These are phyloP conservation scores for Verticillium longisporum DNA, from an alignment of 2,329 filamentous ascomycete species.

Conservation along the genomic window DNA sequence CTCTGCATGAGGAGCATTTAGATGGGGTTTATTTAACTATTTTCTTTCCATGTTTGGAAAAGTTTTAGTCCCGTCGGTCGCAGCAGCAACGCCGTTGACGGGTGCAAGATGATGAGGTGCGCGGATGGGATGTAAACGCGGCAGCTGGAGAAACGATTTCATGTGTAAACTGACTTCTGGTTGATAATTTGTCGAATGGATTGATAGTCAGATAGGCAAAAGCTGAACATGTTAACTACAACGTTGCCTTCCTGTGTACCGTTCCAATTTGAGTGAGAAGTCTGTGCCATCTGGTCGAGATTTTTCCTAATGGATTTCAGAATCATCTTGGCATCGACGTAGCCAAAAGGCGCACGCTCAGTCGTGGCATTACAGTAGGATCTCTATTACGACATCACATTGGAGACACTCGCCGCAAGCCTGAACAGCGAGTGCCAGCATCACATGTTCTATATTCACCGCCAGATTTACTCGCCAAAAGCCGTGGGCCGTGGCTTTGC, in stretches of 20 bases:
- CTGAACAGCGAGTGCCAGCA: too few species aligned
- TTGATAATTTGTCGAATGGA: not conserved
- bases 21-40: not conserved
- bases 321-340: too few species aligned
- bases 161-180: not conserved
- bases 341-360: too few species aligned
- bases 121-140: not conserved
- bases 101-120: not conserved
- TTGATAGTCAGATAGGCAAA: not conserved
- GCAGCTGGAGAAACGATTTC: not conserved
- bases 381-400: too few species aligned
- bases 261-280: too few species aligned
- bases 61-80: not conserved
- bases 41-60: not conserved
- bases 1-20: not conserved
- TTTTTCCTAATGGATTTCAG: too few species aligned
- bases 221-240: not conserved
- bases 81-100: not conserved
- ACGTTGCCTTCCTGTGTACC: not conserved
- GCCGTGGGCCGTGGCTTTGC: too few species aligned
- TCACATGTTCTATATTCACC: too few species aligned
- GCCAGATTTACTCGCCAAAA: too few species aligned
- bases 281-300: too few species aligned
- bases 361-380: too few species aligned
- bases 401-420: too few species aligned